Evolutionary conservation across 192 early-diverging fungal genomes (phyloP).

Genomic region (Neocallimastix lanati): DNA sequence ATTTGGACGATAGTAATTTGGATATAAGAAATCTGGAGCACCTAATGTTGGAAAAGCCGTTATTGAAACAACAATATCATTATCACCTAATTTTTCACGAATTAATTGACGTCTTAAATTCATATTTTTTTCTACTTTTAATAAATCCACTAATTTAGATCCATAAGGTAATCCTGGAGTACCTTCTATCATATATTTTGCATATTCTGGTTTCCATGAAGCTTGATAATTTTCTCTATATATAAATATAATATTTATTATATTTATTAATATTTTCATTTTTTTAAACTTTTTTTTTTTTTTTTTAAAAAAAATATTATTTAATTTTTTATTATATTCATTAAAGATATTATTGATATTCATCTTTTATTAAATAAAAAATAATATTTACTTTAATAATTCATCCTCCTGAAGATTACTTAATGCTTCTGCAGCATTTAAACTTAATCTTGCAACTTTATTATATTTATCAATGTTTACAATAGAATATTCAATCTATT

Average conservation of each 20-base stretch:
- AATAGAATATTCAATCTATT: constrained; percentile 83
- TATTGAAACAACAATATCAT: constrained; percentile 63
- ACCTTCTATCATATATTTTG: constrained; percentile 89
- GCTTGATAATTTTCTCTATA: constrained; percentile 32
- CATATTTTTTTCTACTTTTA: constrained; percentile 83
- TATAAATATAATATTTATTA: too few relatives aligned
- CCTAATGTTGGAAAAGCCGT: constrained; percentile 83
- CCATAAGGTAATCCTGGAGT: constrained; percentile 87
- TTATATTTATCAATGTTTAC: constrained; percentile 57
- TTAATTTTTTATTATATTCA: too few relatives aligned
- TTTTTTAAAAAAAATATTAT: too few relatives aligned
- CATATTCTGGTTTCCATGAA: constrained; percentile 95
- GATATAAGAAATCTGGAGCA: constrained; percentile 50
- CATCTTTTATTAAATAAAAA: too few relatives aligned
- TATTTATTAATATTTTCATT: too few relatives aligned
- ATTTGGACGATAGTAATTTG: constrained; percentile 10
- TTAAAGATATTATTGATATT: too few relatives aligned
- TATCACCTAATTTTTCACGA: constrained; percentile 27
- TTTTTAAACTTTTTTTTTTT: neutral
- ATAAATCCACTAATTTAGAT: constrained; percentile 53
- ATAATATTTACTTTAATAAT: constrained; percentile 6
- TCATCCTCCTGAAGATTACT: constrained; percentile 55
- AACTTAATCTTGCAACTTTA: constrained; percentile 49
- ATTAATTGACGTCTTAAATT: constrained; percentile 7
- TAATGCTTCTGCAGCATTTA: constrained; percentile 64